Evolutionary conservation across 352 stramenopile genomes (phyloP).

Genomic region (Phytophthora sp.): DNA sequence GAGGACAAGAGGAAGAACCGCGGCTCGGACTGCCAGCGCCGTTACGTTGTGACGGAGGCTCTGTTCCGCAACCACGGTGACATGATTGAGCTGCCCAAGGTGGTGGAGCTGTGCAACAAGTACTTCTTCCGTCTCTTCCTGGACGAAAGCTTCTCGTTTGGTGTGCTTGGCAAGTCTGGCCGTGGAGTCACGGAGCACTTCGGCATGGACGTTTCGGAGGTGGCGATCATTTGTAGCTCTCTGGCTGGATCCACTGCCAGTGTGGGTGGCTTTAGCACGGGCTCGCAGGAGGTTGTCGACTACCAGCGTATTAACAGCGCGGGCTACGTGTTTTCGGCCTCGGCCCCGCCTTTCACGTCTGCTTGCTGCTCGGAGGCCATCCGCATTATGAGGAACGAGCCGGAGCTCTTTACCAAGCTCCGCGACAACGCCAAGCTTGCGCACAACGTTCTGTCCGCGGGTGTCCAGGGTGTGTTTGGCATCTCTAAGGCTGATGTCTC

Average conservation of each 20-base stretch:
- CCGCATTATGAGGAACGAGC: constrained; percentile 82
- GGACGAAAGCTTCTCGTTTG: constrained; percentile 94
- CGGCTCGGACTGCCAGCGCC: constrained; percentile 87
- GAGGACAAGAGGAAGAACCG: constrained; percentile 90
- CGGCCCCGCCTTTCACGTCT: constrained; percentile 95
- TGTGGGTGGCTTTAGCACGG: constrained; percentile 97
- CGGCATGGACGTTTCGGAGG: constrained; percentile 69
- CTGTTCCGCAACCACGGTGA: constrained; percentile 98
- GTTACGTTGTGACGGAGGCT: constrained; percentile 98
- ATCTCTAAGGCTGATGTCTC: constrained; percentile 70
- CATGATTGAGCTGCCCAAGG: constrained; percentile 92
- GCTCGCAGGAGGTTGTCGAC: constrained; percentile 96
- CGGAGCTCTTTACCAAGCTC: constrained; percentile 72
- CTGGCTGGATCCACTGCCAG: constrained; percentile 93
- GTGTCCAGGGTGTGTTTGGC: constrained; percentile 44
- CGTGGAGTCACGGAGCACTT: constrained; percentile 88
- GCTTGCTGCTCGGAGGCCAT: constrained; percentile 89
- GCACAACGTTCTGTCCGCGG: constrained; percentile 55
- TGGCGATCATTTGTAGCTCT: constrained; percentile 96
- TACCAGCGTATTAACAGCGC: constrained; percentile 98
- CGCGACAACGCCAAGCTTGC: constrained; percentile 66
- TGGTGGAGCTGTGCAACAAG: constrained; percentile 93
- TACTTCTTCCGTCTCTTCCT: constrained; percentile 89
- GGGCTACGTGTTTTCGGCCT: constrained; percentile 99
- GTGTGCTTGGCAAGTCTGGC: constrained; percentile 93